Conservation (phyloP, 306 rosid genomes). For the Trifolium dubium region DNA sequence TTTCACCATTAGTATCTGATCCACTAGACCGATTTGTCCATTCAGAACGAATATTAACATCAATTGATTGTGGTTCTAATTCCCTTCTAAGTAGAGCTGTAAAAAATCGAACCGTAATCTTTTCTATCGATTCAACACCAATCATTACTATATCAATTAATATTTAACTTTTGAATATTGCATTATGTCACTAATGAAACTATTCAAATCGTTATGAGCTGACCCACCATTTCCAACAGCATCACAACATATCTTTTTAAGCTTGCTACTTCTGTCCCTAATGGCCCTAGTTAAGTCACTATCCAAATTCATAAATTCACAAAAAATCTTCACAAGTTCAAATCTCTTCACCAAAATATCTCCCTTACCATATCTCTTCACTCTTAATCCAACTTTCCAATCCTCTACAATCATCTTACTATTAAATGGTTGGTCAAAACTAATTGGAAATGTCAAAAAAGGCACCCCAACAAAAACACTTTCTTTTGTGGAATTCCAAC, state of each 20-base stretch:
- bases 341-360: conserved; percentile 36
- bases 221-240: conserved; percentile 55
- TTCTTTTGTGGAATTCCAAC: conserved; percentile 62
- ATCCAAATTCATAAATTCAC: conserved; percentile 46
- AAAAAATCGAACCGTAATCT: too few species aligned
- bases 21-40: too few species aligned
- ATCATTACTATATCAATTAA: too few species aligned
- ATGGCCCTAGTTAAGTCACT: conserved; percentile 12
- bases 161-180: not conserved
- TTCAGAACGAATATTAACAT: too few species aligned
- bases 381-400: conserved; percentile 53
- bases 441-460: conserved; percentile 45
- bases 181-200: conserved; percentile 39
- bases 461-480: conserved; percentile 53
- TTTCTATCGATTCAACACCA: too few species aligned
- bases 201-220: conserved; percentile 36
- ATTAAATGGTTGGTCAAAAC: conserved; percentile 49
- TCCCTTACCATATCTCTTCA: conserved; percentile 7
- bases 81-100: too few species aligned
- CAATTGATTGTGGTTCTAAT: too few species aligned
- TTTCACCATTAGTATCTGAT: too few species aligned
- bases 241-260: conserved; percentile 19
- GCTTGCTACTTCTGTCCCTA: conserved; percentile 35
- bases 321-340: conserved; percentile 41
- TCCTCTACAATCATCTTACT: conserved; percentile 55